phyloP scores from a whole-genome alignment of 1,284 basidiomycete species.

The Papiliotrema terrestris region DNA sequence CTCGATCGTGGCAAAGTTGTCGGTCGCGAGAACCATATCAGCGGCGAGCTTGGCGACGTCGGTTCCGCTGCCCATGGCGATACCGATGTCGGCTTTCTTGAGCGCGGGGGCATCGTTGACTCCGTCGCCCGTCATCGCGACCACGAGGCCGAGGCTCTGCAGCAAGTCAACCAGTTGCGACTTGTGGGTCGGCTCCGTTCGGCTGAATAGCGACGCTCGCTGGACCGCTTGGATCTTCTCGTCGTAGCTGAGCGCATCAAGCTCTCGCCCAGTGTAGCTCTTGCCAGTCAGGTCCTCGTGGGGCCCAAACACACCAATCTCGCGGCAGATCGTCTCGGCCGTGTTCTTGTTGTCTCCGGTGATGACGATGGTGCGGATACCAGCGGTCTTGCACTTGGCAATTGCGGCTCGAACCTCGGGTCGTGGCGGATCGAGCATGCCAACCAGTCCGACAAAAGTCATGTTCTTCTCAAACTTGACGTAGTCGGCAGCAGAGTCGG shows the following conservation, averaged over 20 bases:
- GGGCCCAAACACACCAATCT: constrained; percentile 87
- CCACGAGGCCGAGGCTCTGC: constrained; percentile 87
- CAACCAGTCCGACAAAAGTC: constrained; percentile 90
- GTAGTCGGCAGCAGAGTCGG: constrained; percentile 74
- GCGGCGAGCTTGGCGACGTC: constrained; percentile 98
- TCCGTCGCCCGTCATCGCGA: constrained; percentile 97
- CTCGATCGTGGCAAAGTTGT: constrained; percentile 77
- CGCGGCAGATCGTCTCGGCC: constrained; percentile 92
- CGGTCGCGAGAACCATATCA: constrained; percentile 81
- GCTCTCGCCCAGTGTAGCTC: constrained; percentile 89
- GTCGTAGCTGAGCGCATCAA: constrained; percentile 73
- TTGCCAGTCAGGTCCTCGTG: constrained; percentile 82
- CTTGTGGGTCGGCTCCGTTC: constrained; percentile 95
- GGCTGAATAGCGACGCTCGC: constrained; percentile 80
- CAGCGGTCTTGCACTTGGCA: constrained; percentile 84
- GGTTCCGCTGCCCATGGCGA: constrained; percentile 98
- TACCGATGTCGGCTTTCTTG: constrained; percentile 96
- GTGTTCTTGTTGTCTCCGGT: constrained; percentile 99
- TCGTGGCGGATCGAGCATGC: constrained; percentile 96
- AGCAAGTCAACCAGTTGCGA: constrained; percentile 89
- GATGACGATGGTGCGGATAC: constrained; percentile 94
- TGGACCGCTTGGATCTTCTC: constrained; percentile 83
- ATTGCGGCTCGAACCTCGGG: constrained; percentile 88
- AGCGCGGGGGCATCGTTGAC: constrained; percentile 97
- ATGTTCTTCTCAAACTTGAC: constrained; percentile 83